phyloP scores from a whole-genome alignment of 1,284 basidiomycete species.

The Mycosarcoma mackinlayi region DNA sequence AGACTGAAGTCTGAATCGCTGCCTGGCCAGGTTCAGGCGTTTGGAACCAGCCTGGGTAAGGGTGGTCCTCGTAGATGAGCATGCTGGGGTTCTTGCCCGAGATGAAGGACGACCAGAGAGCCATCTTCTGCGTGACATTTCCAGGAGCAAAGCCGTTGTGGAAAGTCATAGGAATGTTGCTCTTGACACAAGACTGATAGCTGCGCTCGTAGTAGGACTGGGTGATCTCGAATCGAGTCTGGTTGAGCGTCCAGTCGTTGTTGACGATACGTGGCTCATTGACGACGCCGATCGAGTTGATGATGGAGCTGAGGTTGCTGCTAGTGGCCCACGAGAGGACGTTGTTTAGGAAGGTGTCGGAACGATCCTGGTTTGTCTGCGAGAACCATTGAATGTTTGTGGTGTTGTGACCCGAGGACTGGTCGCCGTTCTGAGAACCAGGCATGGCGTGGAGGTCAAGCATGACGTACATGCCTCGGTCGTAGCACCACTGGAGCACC shows the following conservation, averaged over 20 bases:
- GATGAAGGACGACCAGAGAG: slow-evolving; percentile 54
- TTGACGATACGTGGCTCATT: slow-evolving; percentile 60
- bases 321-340: slow-evolving; percentile 52
- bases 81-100: slow-evolving; percentile 58
- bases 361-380: slow-evolving; percentile 51
- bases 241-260: slow-evolving; percentile 36
- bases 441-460: slow-evolving; percentile 70
- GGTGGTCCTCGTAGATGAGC: slow-evolving; percentile 64
- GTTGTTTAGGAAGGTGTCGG: slow-evolving; percentile 51
- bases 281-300: slow-evolving; percentile 59
- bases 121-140: slow-evolving; percentile 31
- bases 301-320: slow-evolving; percentile 60
- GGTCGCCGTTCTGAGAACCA: slow-evolving; percentile 69
- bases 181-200: slow-evolving; percentile 37
- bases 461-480: slow-evolving; percentile 69
- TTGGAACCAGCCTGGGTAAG: slow-evolving; percentile 64
- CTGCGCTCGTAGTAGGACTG: slow-evolving; percentile 53
- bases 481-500: slow-evolving; percentile 65
- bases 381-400: slow-evolving; percentile 54
- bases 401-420: slow-evolving; percentile 64
- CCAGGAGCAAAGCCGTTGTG: slow-evolving; percentile 60
- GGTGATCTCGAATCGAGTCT: slow-evolving; percentile 31
- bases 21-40: slow-evolving; percentile 29
- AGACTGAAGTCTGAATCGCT: slow-evolving; percentile 50
- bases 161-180: slow-evolving; percentile 57